phyloP scores from a whole-genome alignment of 768 basidiomycete genomes.

The Thelephora aurantiotincta region DNA sequence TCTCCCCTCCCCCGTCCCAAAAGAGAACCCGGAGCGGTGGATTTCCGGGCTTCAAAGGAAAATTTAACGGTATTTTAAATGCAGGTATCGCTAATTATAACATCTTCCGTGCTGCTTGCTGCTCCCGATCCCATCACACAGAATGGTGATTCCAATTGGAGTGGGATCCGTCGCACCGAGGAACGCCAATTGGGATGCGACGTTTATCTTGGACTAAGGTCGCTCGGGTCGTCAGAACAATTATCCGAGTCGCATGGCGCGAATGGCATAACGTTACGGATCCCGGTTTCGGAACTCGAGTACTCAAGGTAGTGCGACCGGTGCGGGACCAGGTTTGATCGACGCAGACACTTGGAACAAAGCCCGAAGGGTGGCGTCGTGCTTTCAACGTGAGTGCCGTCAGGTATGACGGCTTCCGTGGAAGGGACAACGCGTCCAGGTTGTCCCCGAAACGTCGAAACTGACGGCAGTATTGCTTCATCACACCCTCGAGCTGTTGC shows the following conservation, averaged over 20 bases:
- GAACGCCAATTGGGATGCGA: slow-evolving; percentile 34
- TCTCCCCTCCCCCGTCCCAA: too few species aligned
- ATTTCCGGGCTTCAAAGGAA: too few species aligned
- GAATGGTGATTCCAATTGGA: slow-evolving; percentile 44
- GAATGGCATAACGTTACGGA: slow-evolving; percentile 55
- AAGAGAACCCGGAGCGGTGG: too few species aligned
- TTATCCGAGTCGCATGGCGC: slow-evolving; percentile 41
- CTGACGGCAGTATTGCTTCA: too few species aligned
- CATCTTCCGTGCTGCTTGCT: slow-evolving; percentile 22
- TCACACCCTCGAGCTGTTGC: too few species aligned
- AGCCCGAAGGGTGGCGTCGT: slow-evolving; percentile 56
- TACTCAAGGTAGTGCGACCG: too few species aligned
- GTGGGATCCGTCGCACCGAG: slow-evolving; percentile 44
- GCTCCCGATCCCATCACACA: slow-evolving; percentile 48
- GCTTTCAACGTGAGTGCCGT: slow-evolving; percentile 39
- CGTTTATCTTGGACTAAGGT: slow-evolving; percentile 56
- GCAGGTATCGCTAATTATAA: slow-evolving; percentile 21
- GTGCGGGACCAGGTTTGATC: slow-evolving; percentile 37
- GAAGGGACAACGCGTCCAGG: too few species aligned
- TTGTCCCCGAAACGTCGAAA: too few species aligned
- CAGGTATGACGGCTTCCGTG: slow-evolving; percentile 27
- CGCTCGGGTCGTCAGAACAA: slow-evolving; percentile 45
- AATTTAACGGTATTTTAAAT: not conserved
- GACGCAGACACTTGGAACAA: slow-evolving; percentile 56
- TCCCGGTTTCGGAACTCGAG: slow-evolving; percentile 46